A percentile compares a stretch with the other conserved stretches of the same genome.
These are phyloP conservation scores for Omphalotus olearius DNA, from an alignment of 1,284 basidiomycete genomes.

Conservation along the genomic window DNA sequence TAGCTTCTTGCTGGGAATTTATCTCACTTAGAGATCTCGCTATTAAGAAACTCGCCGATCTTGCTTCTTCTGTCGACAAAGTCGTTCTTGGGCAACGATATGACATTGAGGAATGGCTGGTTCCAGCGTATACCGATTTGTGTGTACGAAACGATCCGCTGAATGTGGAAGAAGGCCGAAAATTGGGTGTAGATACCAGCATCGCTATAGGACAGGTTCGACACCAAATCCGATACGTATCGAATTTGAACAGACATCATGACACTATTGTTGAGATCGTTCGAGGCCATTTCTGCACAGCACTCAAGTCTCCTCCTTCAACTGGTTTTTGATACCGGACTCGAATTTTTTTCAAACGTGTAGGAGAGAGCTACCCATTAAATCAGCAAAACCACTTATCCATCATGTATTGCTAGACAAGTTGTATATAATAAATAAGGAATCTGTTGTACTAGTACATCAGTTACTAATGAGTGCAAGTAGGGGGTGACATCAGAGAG, in stretches of 20 bases:
- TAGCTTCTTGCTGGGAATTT: constrained; percentile 25
- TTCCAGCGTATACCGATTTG: constrained; percentile 22
- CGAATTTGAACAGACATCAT: constrained; percentile 13
- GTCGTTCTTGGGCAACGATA: constrained; percentile 22
- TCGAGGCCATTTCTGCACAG: constrained; percentile 1
- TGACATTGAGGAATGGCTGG: constrained; percentile 23
- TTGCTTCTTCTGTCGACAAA: constrained; percentile 20
- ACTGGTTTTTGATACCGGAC: too few species aligned
- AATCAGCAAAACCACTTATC: too few species aligned
- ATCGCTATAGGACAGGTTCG: constrained; percentile 10
- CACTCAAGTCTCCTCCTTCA: too few species aligned
- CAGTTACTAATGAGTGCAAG: too few species aligned
- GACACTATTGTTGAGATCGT: constrained; percentile 12
- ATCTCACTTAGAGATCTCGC: constrained; percentile 22
- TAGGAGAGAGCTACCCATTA: too few species aligned
- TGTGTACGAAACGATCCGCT: constrained; percentile 19
- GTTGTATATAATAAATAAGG: too few species aligned
- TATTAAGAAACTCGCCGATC: constrained; percentile 17
- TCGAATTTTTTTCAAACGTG: too few species aligned
- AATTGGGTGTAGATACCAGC: constrained; percentile 12
- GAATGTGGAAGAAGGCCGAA: constrained; percentile 10
- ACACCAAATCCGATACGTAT: constrained; percentile 13
- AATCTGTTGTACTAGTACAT: too few species aligned
- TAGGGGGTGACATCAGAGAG: too few species aligned
- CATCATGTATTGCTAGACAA: too few species aligned